Evolutionary conservation across 768 basidiomycete species (phyloP), one percentile per base, ranked within the genome.

Genomic region (Cantharellus cinnabarinus): DNA sequence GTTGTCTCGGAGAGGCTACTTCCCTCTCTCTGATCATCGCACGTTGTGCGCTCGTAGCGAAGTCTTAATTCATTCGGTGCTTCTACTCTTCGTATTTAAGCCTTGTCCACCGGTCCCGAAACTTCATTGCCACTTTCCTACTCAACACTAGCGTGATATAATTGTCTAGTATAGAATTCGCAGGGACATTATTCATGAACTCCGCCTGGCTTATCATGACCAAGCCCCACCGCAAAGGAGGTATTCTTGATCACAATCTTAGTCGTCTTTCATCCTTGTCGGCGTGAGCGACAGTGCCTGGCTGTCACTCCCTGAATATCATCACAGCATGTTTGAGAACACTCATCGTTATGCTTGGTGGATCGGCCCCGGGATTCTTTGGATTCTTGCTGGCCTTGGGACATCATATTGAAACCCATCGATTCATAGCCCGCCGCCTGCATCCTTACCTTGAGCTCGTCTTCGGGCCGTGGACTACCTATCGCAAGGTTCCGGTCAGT

Each of bases 291-390:
- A 10, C 29, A 48, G 44, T 48, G 79, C 79, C 1, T 29, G 77
- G 63, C 79, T 79, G 0, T 67, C 68, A 5, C 65, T 78, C 60
- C 73, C 79, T 50, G 66, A 67, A 53, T 72, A 72, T 41, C 70
- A 69, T 52, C 79, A 80, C 66, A 71, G 80, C 62, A 70, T 67
- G 4, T 81, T 79, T 64, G 79, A 81, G 66, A 71, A 69, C 52
- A 71, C 72, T 10, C 79, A 80, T 67, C 77, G 79, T 7, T 79
- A 77, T 67, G 66, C 76, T 35, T 79, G 78, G 38, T 80, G 79
- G 79, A 70, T 72, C 5, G 73, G 74, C 5, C 74, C 74, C 2
- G 73, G 71, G 7, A 66, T 79, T 44, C 76, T 81, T 3, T 79
- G 78, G 78, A 67, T 65, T n/a, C 78, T 78, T 75, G 73, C 78